Evolutionary conservation across 129 eudicot species (phyloP), one percentile per base, ranked within the genome.

Genomic region (Arctium minus): DNA sequence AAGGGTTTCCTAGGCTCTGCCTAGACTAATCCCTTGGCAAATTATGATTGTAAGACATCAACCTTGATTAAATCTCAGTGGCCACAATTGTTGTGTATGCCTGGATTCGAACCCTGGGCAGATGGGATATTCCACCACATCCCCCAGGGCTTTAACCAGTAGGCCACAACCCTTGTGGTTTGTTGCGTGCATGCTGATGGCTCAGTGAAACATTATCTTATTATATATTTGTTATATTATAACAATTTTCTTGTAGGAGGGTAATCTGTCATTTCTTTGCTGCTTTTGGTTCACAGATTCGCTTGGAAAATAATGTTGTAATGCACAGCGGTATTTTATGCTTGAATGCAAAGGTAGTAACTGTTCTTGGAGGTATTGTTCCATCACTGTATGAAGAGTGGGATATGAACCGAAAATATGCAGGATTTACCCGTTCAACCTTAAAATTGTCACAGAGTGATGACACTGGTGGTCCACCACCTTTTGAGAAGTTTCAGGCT

Each of bases 381-480:
- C 92, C 87, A 85, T 86, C 98, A 17, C 87, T 94, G 42, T 91
- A 85, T 81, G 97, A 94, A 84, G 98, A 94, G 86, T 94, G 98
- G 98, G 90, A 94, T 82, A 88, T 92, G 92, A 92, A 94, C 92
- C 90, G 90, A 85, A 92, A 92, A 78, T 94, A 88, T 82, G 85
- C 93, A 46, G 97, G 93, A 35, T 90, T 89, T 86, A 82, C 96
- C 3, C 97, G 97, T 18, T 74, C 91, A 72, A 85, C 88, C 72
- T 33, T 86, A 76, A 85, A 84, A 79, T 30, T 27, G 71, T 83
- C 90, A 71, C 83, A 85, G 60, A 91, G 85, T 67, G 88, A 84
- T 84, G 96, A 72, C 35, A 68, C 87, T 53, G 84, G 86, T 75
- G 90, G 94, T 3, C 98, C 98, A 18, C 97, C 97, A 72, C 94